Base-by-base conservation (phyloP, 352 stramenopile species). In the Blastocystis sp. region DNA sequence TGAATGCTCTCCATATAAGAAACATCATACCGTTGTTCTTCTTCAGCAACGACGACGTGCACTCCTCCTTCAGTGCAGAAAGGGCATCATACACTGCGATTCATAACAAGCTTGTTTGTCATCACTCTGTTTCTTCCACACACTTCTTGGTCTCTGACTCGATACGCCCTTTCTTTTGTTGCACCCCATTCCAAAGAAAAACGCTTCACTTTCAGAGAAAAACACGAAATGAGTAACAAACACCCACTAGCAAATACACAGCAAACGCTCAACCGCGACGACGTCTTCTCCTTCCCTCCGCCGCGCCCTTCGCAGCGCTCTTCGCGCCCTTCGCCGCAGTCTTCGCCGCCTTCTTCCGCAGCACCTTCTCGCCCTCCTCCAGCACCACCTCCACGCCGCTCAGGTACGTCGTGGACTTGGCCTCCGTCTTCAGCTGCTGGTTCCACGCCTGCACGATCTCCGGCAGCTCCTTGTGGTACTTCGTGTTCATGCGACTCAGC, bases 381-480 rank as follows among this genome's bases (percentile, higher is more conserved):
- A 87, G 62, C 62, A 76, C 77, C 60, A 87, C 48, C 23, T 87
- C 62, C 34, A 87, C 65, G 40, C 77, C 77, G 11, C 48, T 10
- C 4, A 87, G 23, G 38, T 87, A 87, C 1, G 41, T 59, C 14
- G 62, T 61, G 2, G 41, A 40, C 19, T 41, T 21, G 21, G 62
- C 77, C 56, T 77, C 62, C 23, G 38, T 76, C 62, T 87, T 76
- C 43, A 87, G 56, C 43, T 87, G 77, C 40, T 74, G 62, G 56
- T 87, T 87, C 77, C 77, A 87, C 10, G 65, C 62, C 56, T 87
- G 52, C 23, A 77, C 77, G 4, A 76, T n/a, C 3, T 74, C 65
- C 14, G 77, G 62, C 65, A 87, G 43, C 43, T 87, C 77, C 77
- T 87, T 87, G 52, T 87, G 62, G 14, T 62, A 78, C 65, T 87